Percentiles rank a stretch among this genome's conserved stretches.
phyloP scores from a whole-genome alignment of 345 rosid species.

The Eucalyptus curtisii region DNA sequence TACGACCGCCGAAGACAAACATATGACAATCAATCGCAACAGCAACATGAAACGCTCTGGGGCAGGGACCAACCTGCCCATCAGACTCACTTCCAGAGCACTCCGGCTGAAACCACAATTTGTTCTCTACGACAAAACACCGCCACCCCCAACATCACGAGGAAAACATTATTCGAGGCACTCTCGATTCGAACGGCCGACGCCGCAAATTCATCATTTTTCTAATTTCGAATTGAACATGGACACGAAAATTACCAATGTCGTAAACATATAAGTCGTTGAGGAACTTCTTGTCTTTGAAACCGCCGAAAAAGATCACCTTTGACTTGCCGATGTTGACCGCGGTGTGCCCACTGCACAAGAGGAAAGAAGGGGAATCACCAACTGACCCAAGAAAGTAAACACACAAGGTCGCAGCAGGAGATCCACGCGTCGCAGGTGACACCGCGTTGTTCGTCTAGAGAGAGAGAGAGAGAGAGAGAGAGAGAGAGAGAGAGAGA shows the following conservation, averaged over 20 bases:
- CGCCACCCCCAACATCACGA: neutral
- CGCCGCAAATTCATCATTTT: neutral
- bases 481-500: neutral
- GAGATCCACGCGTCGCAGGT: neutral
- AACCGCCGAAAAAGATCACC: slow-evolving; percentile 83
- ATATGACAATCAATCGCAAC: slow-evolving; percentile 86
- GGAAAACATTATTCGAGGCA: neutral
- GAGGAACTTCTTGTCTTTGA: slow-evolving; percentile 71
- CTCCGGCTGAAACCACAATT: slow-evolving; percentile 86
- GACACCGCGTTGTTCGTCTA: neutral
- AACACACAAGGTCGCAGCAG: neutral
- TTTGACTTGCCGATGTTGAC: slow-evolving; percentile 72
- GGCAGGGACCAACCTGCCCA: slow-evolving; percentile 76
- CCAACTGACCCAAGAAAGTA: neutral
- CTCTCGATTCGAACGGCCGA: neutral
- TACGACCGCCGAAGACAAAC: slow-evolving; percentile 97
- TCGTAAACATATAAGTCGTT: slow-evolving; percentile 65
- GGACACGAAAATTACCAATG: slow-evolving; percentile 30
- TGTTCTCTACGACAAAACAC: slow-evolving; percentile 41
- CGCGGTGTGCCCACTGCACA: slow-evolving; percentile 75
- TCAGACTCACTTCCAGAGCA: slow-evolving; percentile 80
- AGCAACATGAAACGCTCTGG: slow-evolving; percentile 94
- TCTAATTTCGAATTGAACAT: neutral
- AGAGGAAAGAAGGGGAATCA: neutral
- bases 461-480: neutral